Percentiles rank a stretch among this genome's conserved stretches.
phyloP scores from a whole-genome alignment of 2,329 filamentous ascomycete species.

The Microascus cirrosus region DNA sequence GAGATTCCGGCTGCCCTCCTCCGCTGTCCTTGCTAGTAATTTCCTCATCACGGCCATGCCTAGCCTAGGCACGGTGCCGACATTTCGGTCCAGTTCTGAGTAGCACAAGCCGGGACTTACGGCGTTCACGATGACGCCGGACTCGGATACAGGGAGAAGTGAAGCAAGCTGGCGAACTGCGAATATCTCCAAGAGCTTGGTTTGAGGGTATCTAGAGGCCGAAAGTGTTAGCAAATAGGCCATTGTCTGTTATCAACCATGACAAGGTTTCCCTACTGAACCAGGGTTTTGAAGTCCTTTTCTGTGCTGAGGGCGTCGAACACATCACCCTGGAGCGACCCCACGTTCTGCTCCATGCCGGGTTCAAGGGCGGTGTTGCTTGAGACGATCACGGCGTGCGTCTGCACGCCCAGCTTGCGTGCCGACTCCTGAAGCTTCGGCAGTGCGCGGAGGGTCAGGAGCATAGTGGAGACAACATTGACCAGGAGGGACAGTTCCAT shows the following conservation, averaged over 20 bases:
- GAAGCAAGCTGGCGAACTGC: slow-evolving; percentile 20
- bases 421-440: slow-evolving; percentile 26
- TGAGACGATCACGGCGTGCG: slow-evolving; percentile 25
- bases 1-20: slow-evolving; percentile 16
- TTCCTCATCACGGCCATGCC: neutral
- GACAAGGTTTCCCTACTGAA: neutral
- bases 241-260: neutral
- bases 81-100: slow-evolving; percentile 2
- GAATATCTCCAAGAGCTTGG: slow-evolving; percentile 16
- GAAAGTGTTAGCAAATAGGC: neutral
- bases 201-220: slow-evolving; percentile 13
- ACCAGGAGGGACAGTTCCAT: slow-evolving; percentile 30
- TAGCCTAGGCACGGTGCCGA: neutral
- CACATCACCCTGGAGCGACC: neutral
- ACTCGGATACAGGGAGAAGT: slow-evolving; percentile 3
- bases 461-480: slow-evolving; percentile 33
- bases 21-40: slow-evolving; percentile 11
- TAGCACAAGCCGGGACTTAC: slow-evolving; percentile 4
- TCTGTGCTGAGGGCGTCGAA: neutral
- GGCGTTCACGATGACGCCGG: slow-evolving; percentile 4
- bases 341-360: neutral
- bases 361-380: slow-evolving; percentile 9
- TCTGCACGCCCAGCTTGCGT: slow-evolving; percentile 16
- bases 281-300: neutral
- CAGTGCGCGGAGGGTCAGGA: slow-evolving; percentile 30